These are phyloP conservation scores for Neurospora sp. DNA, from an alignment of 495 filamentous ascomycete genomes.

Conservation along the genomic window DNA sequence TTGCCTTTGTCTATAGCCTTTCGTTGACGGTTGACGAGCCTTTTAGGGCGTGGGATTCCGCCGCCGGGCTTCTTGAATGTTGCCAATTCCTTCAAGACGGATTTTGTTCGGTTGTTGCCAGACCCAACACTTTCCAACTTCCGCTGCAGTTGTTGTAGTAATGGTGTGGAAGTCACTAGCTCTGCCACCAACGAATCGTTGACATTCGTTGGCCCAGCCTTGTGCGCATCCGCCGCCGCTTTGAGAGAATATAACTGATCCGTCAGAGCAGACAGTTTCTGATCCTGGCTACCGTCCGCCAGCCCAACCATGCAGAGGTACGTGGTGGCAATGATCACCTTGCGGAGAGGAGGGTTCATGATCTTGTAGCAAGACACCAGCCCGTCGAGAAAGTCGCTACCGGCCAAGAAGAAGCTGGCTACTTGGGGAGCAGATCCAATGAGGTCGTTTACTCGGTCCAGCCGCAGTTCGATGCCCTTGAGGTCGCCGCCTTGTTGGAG, in stretches of 20 bases:
- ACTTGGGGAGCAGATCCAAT: conserved; percentile 42
- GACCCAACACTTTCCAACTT: conserved; percentile 31
- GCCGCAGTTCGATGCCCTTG: conserved; percentile 30
- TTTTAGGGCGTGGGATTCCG: conserved; percentile 44
- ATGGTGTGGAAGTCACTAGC: conserved; percentile 51
- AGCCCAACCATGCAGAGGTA: conserved; percentile 65
- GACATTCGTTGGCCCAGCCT: conserved; percentile 36
- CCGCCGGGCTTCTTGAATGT: conserved; percentile 43
- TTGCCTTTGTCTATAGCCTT: conserved; percentile 62
- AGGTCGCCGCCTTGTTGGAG: conserved; percentile 33
- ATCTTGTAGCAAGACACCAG: conserved; percentile 55
- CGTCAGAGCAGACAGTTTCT: conserved; percentile 59
- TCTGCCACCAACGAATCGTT: conserved; percentile 50
- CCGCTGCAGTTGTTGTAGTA: conserved; percentile 38
- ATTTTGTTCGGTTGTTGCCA: conserved; percentile 37
- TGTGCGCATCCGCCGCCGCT: conserved; percentile 48
- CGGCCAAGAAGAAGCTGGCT: conserved; percentile 60
- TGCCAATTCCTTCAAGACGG: conserved; percentile 45
- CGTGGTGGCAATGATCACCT: conserved; percentile 53
- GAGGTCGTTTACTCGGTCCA: conserved; percentile 40
- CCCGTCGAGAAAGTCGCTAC: conserved; percentile 77
- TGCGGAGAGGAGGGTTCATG: conserved; percentile 46
- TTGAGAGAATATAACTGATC: conserved; percentile 81
- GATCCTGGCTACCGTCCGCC: conserved; percentile 37
- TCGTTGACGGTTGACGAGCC: conserved; percentile 20